Conservation (phyloP, 2,329 filamentous ascomycete genomes). For the Amphichorda felina region DNA sequence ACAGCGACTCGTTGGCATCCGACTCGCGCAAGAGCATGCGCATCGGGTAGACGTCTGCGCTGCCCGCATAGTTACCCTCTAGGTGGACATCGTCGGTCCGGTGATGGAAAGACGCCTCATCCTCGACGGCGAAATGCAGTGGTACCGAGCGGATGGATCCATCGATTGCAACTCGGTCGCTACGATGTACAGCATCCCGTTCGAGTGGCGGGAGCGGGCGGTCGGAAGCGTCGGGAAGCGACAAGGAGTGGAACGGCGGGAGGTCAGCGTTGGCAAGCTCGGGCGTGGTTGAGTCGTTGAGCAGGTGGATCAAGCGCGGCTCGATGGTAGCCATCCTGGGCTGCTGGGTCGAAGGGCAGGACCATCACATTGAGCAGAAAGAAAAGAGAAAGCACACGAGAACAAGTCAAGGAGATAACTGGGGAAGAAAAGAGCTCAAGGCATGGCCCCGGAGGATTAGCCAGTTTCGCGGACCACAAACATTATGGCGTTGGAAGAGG, state of each 20-base stretch:
- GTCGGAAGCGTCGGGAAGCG: conserved; percentile 29
- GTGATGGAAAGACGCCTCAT: neutral
- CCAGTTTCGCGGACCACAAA: neutral
- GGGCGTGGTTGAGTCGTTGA: conserved; percentile 43
- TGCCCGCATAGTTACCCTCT: conserved; percentile 12
- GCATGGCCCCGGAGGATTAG: neutral
- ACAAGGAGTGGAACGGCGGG: conserved; percentile 38
- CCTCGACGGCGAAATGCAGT: conserved; percentile 2
- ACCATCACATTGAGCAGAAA: conserved; percentile 1
- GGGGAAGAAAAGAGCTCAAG: conserved; percentile 1
- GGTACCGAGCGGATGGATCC: conserved; percentile 5
- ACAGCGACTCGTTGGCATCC: conserved; percentile 24
- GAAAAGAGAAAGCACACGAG: conserved; percentile 3
- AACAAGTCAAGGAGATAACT: neutral
- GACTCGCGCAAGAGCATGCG: conserved; percentile 27
- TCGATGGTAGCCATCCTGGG: conserved; percentile 50
- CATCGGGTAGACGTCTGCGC: conserved; percentile 20
- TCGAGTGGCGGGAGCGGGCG: conserved; percentile 41
- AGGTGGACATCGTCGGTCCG: conserved; percentile 1
- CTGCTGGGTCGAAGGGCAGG: neutral
- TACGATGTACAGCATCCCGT: conserved; percentile 29
- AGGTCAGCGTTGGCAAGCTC: conserved; percentile 38
- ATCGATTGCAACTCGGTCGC: conserved; percentile 13
- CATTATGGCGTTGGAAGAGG: neutral
- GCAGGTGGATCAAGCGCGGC: conserved; percentile 52